These are phyloP conservation scores for Daldinia bambusicola DNA, from an alignment of 495 filamentous ascomycete genomes.

Conservation along the genomic window DNA sequence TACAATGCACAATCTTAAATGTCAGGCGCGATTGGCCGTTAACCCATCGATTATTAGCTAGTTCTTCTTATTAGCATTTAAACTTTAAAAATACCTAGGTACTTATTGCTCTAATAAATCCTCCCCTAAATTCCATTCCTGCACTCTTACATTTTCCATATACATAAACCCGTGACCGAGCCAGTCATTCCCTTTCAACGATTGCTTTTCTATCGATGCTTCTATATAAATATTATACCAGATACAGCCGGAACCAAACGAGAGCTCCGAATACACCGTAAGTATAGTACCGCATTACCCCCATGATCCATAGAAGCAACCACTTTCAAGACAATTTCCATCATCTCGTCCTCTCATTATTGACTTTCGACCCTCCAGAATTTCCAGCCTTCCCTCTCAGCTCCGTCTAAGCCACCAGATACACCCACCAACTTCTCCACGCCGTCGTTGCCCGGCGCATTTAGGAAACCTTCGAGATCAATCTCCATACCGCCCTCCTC, in stretches of 20 bases:
- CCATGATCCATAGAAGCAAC: not conserved
- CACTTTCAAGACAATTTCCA: not conserved
- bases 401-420: constrained; percentile 58
- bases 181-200: not conserved
- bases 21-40: not conserved
- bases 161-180: constrained; percentile 1
- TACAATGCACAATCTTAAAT: not conserved
- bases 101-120: constrained; percentile 2
- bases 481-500: constrained; percentile 89
- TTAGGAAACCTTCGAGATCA: constrained; percentile 89
- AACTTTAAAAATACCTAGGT: not conserved
- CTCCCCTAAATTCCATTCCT: not conserved
- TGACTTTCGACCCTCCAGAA: constrained; percentile 80
- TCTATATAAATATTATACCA: constrained; percentile 14
- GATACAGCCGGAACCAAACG: constrained; percentile 4
- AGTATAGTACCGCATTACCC: constrained; percentile 7
- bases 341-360: constrained; percentile 18
- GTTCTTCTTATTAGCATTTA: not conserved
- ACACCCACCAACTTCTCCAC: constrained; percentile 80
- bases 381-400: constrained; percentile 87
- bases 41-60: not conserved
- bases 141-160: not conserved
- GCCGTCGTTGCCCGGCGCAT: constrained; percentile 79
- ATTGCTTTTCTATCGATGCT: constrained; percentile 10
- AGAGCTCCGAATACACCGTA: constrained; percentile 2